Evolutionary conservation across 768 basidiomycete genomes (phyloP), one percentile per base, ranked within the genome.

Genomic region (Leccinum barrowsii): DNA sequence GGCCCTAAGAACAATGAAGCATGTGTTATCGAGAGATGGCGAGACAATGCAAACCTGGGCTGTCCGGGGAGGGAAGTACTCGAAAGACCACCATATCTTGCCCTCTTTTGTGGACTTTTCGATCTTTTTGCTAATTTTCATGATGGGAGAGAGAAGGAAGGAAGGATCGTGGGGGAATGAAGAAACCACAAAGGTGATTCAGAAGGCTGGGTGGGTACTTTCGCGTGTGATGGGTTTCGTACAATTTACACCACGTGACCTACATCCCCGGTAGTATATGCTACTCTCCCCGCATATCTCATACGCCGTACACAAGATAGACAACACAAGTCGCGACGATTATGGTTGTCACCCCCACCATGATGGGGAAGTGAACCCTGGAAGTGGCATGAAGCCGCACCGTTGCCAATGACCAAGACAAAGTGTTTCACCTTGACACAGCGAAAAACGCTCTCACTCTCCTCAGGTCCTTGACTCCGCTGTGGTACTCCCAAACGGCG

Each of bases 101-200:
- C 89, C 87, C 66, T 96, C 90, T 71, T 89, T 87, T 60, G 84
- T 77, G 50, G 91, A 91, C 73, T 92, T 85, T 62, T 87, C 81
- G 48, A 98, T 92, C 79, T 96, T 98, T 75, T 94, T 85, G 65
- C 87, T 93, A 74, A 98, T 92, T 84, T 90, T 96, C 93, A 97
- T 97, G 75, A 47, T 44, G 54, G 46, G 34, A 47, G 12, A 11
- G 66, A 65, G 66, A 62, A 61, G 34, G 59, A 70, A 56, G 63
- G 17, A 60, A 62, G 63, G 62, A 62, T 58, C 54, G 67, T 65
- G 63, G 59, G 62, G 59, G 53, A 52, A 55, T 21, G 7, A 54
- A 53, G 52, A 59, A 35, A 57, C 48, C 49, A 37, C n/a, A 44
- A 59, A 56, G 40, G 40, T 3, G 22, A 22, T 26, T 26, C 24